Evolutionary conservation across 441 rosid genomes (phyloP), one percentile per base, ranked within the genome.

Genomic region (Sinapis alba): DNA sequence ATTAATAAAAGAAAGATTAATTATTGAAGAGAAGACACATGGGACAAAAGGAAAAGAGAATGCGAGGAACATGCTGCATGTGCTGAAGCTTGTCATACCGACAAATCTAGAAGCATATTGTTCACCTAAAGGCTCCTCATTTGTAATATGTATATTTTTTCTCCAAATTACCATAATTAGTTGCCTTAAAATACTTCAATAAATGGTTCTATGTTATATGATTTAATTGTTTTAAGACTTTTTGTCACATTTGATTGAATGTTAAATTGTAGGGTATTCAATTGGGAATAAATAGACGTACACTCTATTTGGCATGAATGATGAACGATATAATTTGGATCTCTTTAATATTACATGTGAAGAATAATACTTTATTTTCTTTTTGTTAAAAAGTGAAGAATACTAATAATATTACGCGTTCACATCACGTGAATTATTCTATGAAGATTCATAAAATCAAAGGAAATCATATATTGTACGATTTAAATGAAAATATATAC

Each of bases 41-140:
- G 80, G 76, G 76, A 77, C 80, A 77, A 77, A 71, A 57, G 54
- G 41, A 15, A 21, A 54, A 57, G 24, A 51, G 24, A 51, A 32
- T 77, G 80, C 30, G 76, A 77, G 47, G 80, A 77, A 77, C 80
- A 77, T 77, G 80, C 47, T 41, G 67, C 80, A 77, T 77, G 76
- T 77, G 76, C 75, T 45, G 8, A 53, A 51, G 61, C 62, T 21
- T 18, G 75, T 69, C 79, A 69, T 56, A 70, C 63, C 75, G 75
- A 76, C 75, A 63, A 38, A 67, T 74, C 69, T 75, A 38, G 59
- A 75, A 75, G 62, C 68, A 63, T 64, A 53, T 65, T 77, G 4
- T 21, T 76, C 69, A 23, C 68, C 15, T 13, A 10, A 15, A 12
- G 60, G 19, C 51, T 62, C 50, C 28, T 20, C 7, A 3, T 8